Conservation (phyloP, 2,329 filamentous ascomycete species). For the Trichoderma polysporum region DNA sequence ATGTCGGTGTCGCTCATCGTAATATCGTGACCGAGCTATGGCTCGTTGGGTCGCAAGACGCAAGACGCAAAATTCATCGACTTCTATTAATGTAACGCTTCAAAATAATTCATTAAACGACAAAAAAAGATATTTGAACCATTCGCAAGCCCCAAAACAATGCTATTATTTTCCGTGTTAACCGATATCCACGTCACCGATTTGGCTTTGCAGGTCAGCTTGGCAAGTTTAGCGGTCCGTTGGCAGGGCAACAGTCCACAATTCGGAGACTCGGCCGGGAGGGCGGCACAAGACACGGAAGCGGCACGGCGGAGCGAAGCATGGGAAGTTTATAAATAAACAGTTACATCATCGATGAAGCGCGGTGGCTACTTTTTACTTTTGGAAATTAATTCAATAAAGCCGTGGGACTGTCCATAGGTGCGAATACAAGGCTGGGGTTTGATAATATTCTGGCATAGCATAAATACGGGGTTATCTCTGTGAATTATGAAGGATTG, state of each 20-base stretch:
- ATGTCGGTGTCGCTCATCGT: constrained; percentile 39
- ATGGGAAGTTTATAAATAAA: not conserved
- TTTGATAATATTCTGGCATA: not conserved
- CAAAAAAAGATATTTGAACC: not conserved
- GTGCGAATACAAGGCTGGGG: not conserved
- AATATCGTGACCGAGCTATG: constrained; percentile 20
- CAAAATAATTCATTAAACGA: not conserved
- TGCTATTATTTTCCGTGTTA: not conserved
- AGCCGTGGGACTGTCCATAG: too few species aligned
- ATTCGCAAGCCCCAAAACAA: constrained; percentile 7
- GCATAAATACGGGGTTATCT: not conserved
- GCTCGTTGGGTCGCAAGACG: constrained; percentile 27
- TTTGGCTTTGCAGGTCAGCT: constrained; percentile 11
- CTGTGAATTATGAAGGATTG: not conserved
- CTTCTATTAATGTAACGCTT: not conserved
- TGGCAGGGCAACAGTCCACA: constrained; percentile 13
- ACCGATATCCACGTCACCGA: constrained; percentile 18
- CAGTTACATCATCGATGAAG: not conserved
- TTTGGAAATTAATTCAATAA: not conserved
- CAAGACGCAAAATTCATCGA: not conserved
- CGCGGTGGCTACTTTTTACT: not conserved
- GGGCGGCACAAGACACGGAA: constrained; percentile 10
- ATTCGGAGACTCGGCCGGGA: constrained; percentile 4
- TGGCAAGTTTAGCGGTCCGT: constrained; percentile 6
- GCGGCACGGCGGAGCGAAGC: constrained; percentile 2